These are phyloP conservation scores for Hirsutella rhossiliensis DNA, from an alignment of 2,329 filamentous ascomycete genomes.

Conservation along the genomic window DNA sequence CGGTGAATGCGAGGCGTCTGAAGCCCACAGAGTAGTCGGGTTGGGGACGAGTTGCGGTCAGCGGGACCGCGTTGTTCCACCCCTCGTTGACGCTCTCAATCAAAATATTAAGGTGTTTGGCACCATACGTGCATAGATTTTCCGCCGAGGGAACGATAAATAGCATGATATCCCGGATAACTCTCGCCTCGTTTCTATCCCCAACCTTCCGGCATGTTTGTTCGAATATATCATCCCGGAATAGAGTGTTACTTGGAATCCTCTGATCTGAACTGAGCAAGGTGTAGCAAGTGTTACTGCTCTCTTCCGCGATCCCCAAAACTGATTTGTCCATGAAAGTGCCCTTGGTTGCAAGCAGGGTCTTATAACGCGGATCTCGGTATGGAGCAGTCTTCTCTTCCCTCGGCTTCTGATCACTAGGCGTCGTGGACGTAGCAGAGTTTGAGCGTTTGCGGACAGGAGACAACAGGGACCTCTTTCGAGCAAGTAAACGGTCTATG, in stretches of 20 bases:
- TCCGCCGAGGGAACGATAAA: slow-evolving; percentile 27
- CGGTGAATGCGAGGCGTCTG: slow-evolving; percentile 25
- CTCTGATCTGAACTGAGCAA: slow-evolving; percentile 19
- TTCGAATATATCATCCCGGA: slow-evolving; percentile 24
- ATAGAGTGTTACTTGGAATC: slow-evolving; percentile 21
- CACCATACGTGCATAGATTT: slow-evolving; percentile 15
- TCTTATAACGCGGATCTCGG: slow-evolving; percentile 20
- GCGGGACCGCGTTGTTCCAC: slow-evolving; percentile 26
- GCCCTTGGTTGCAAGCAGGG: slow-evolving; percentile 24
- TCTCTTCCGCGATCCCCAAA: slow-evolving; percentile 16
- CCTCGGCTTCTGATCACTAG: slow-evolving; percentile 25
- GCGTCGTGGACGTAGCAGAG: slow-evolving; percentile 10
- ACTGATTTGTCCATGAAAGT: slow-evolving; percentile 25
- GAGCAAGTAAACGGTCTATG: neutral
- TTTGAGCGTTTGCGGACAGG: slow-evolving; percentile 2
- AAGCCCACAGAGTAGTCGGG: slow-evolving; percentile 33
- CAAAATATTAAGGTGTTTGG: slow-evolving; percentile 17
- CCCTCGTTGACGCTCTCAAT: slow-evolving; percentile 28
- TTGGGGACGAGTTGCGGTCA: slow-evolving; percentile 24
- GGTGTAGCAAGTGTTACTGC: slow-evolving; percentile 14
- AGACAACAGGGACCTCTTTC: neutral
- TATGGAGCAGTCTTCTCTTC: slow-evolving; percentile 27
- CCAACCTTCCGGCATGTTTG: slow-evolving; percentile 17
- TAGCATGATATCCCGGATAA: slow-evolving; percentile 24
- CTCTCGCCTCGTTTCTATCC: slow-evolving; percentile 17